These are phyloP conservation scores for Annulohypoxylon stygium DNA, from an alignment of 495 filamentous ascomycete species.

Conservation along the genomic window DNA sequence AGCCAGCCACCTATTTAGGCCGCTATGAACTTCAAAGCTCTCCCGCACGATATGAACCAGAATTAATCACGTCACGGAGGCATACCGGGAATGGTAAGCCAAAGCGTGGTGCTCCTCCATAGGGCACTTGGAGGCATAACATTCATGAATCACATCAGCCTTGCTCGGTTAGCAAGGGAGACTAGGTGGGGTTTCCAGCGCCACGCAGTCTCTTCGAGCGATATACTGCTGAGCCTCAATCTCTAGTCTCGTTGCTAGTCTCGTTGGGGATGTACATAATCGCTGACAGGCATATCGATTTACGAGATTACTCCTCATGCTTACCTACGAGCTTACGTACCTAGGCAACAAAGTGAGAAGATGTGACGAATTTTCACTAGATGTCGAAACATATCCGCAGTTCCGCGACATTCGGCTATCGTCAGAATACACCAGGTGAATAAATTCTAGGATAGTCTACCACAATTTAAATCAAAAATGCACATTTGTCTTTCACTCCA, in stretches of 20 bases:
- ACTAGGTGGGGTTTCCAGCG: background rate
- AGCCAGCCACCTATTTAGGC: slow-evolving; percentile 32
- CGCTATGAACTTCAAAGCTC: slow-evolving; percentile 20
- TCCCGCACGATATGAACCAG: slow-evolving; percentile 20
- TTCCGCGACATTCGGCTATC: slow-evolving; percentile 13
- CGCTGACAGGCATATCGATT: slow-evolving; percentile 8
- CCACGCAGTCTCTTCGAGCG: slow-evolving; percentile 20
- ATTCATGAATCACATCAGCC: slow-evolving; percentile 22
- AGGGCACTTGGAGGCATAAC: slow-evolving; percentile 1
- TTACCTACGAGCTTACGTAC: slow-evolving; percentile 3
- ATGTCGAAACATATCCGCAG: background rate
- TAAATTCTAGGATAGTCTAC: background rate
- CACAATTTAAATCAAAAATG: background rate
- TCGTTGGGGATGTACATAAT: background rate
- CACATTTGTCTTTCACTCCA: background rate
- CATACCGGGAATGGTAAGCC: slow-evolving; percentile 2
- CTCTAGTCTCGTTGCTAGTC: background rate
- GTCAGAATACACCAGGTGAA: background rate
- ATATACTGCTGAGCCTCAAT: slow-evolving; percentile 38
- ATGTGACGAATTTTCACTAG: background rate
- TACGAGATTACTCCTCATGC: background rate
- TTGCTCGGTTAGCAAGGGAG: slow-evolving; percentile 13
- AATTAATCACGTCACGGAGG: slow-evolving; percentile 1
- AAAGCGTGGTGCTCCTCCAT: slow-evolving; percentile 18
- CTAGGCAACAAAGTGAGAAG: background rate